phyloP scores from a whole-genome alignment of 2,329 filamentous ascomycete species.

The Diaporthe citrichinensis region DNA sequence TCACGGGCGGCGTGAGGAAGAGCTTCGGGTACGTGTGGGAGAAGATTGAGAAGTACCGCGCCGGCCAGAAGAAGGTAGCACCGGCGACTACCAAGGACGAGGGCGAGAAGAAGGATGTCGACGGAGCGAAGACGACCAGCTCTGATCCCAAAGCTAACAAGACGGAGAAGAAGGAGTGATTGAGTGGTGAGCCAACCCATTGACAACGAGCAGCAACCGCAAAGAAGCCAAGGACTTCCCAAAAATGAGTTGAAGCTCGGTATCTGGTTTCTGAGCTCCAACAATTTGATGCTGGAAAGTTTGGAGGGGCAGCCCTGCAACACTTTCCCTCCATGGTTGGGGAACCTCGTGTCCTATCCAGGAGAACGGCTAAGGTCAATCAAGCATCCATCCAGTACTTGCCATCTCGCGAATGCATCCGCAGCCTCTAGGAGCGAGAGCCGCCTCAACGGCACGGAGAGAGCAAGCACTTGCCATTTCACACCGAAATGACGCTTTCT shows the following conservation, averaged over 20 bases:
- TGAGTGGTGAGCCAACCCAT: neutral
- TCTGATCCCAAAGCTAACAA: slow-evolving; percentile 14
- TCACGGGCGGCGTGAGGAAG: slow-evolving; percentile 82
- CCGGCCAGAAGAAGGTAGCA: slow-evolving; percentile 53
- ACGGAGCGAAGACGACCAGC: neutral
- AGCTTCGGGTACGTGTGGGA: slow-evolving; percentile 84
- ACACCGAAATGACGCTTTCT: neutral
- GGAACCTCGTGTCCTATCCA: neutral
- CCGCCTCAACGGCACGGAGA: neutral
- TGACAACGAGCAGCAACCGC: neutral
- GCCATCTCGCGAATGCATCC: neutral
- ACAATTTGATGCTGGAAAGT: neutral
- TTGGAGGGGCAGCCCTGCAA: neutral
- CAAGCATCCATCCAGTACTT: slow-evolving; percentile 9
- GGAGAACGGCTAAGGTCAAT: neutral
- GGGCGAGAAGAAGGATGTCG: slow-evolving; percentile 2
- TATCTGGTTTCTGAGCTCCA: neutral
- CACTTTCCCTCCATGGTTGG: neutral
- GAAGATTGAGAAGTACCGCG: slow-evolving; percentile 78
- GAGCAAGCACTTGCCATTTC: neutral
- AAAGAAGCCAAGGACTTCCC: neutral
- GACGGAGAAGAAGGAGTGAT: slow-evolving; percentile 38
- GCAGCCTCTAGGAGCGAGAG: neutral
- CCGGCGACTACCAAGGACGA: slow-evolving; percentile 19
- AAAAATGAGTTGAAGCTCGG: neutral